These are phyloP conservation scores for Colletotrichum lupini DNA, from an alignment of 2,329 filamentous ascomycete genomes.

Conservation along the genomic window DNA sequence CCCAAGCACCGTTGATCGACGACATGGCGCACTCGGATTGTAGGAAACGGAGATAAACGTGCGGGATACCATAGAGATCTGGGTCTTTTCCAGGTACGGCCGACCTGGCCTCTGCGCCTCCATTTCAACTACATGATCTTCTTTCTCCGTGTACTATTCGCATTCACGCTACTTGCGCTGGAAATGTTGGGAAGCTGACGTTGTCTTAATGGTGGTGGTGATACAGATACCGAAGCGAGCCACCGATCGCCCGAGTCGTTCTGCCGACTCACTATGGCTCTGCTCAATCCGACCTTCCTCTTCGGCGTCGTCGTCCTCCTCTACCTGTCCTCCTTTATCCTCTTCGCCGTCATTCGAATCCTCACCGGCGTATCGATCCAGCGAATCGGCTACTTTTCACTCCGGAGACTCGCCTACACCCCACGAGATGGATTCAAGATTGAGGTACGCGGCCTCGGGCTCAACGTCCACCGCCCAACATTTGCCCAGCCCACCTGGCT, in stretches of 20 bases:
- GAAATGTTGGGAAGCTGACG: slow-evolving; percentile 14
- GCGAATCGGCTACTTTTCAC: slow-evolving; percentile 90
- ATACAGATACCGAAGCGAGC: slow-evolving; percentile 29
- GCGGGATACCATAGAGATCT: slow-evolving; percentile 31
- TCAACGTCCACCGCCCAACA: slow-evolving; percentile 91
- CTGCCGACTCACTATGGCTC: slow-evolving; percentile 63
- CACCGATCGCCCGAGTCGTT: slow-evolving; percentile 15
- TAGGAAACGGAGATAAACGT: slow-evolving; percentile 34
- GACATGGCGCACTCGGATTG: slow-evolving; percentile 36
- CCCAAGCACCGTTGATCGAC: slow-evolving; percentile 17
- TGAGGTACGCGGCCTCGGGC: slow-evolving; percentile 87
- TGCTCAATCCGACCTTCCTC: slow-evolving; percentile 82
- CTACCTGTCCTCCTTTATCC: slow-evolving; percentile 91
- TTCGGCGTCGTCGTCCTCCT: slow-evolving; percentile 86
- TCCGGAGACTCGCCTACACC: slow-evolving; percentile 90
- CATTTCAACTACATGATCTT: background rate
- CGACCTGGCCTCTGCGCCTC: background rate
- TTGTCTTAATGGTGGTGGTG: slow-evolving; percentile 1
- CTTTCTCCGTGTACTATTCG: background rate
- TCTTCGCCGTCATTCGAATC: slow-evolving; percentile 93
- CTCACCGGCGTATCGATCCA: slow-evolving; percentile 96
- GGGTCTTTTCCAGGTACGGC: slow-evolving; percentile 32
- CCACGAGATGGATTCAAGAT: slow-evolving; percentile 89
- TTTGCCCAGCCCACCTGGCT: slow-evolving; percentile 98
- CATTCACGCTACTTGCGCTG: slow-evolving; percentile 1